Percentiles rank a stretch among this genome's conserved stretches.
Conservation (phyloP, 768 basidiomycete genomes). For the Suillus tomentosus region DNA sequence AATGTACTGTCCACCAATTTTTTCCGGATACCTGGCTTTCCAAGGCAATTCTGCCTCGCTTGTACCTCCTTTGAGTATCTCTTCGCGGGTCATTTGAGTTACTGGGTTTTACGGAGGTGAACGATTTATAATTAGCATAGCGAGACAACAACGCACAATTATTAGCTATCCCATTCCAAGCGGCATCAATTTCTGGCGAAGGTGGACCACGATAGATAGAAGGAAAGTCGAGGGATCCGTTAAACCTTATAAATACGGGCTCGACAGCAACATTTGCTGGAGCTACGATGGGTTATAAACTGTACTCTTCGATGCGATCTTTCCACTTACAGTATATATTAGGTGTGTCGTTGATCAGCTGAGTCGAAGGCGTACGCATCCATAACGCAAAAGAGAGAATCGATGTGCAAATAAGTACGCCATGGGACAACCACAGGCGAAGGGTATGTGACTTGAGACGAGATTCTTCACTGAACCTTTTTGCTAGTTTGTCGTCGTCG, state of each 20-base stretch:
- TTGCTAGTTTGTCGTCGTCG: slow-evolving; percentile 1
- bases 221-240: slow-evolving; percentile 11
- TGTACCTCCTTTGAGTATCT: slow-evolving; percentile 13
- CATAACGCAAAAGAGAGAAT: slow-evolving; percentile 15
- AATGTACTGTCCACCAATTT: slow-evolving; percentile 15
- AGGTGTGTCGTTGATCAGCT: slow-evolving; percentile 1
- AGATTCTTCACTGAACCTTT: not conserved
- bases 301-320: not conserved
- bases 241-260: slow-evolving; percentile 12
- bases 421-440: slow-evolving; percentile 11
- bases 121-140: not conserved
- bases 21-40: slow-evolving; percentile 14
- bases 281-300: not conserved
- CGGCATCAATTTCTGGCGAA: slow-evolving; percentile 15
- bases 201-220: slow-evolving; percentile 16
- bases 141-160: slow-evolving; percentile 1
- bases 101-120: slow-evolving; percentile 9
- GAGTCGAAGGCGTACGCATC: slow-evolving; percentile 2
- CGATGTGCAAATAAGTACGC: slow-evolving; percentile 1
- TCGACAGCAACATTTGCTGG: slow-evolving; percentile 18
- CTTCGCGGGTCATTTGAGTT: slow-evolving; percentile 9
- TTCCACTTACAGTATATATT: slow-evolving; percentile 4
- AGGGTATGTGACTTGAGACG: not conserved
- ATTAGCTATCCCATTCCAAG: slow-evolving; percentile 12
- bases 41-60: slow-evolving; percentile 2